Evolutionary conservation across 495 filamentous ascomycete genomes (phyloP), one percentile per base, ranked within the genome.

Genomic region (Tuber magnatum): DNA sequence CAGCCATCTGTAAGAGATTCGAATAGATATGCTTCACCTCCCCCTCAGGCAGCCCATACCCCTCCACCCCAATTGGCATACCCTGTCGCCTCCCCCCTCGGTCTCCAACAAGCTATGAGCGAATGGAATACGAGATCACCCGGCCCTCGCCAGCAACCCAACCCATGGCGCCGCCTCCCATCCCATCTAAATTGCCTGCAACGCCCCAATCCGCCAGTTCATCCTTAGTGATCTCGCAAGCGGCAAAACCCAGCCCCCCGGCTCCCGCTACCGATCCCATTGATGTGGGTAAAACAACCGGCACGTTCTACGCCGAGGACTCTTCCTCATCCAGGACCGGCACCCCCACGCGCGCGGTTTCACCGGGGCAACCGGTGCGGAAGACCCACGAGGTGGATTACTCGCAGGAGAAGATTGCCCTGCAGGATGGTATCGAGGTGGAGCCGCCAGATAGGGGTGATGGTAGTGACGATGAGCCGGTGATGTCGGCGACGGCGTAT

Each of bases 401-500:
- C 40, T 79, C 77, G 32, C 78, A 76, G n/a, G 77, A 79, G 73
- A 79, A 79, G 73, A 79, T 79, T 70, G 77, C 77, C 14, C 71
- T 79, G 42, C 78, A 79, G 38, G 68, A 78, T n/a, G 77, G 78
- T 42, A 46, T 79, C 40, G 39, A 79, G 61, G 77, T 76, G 16
- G 73, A 75, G 46, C 68, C 76, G 38, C 42, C 51, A 14, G 24
- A 42, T 24, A 75, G 44, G 73, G 84, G 84, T 41, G 86, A 88
- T 51, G 87, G 89, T 28, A 86, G 86, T 3, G 83, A 85, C 40
- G 89, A 91, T 38, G 85, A 86, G 68, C 85, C 87, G 48, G 82
- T 87, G 44, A 94, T 94, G 92, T 91, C 86, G 65, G 90, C 91
- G 12, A 93, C 92, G 18, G 89, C 90, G 41, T 94, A 93, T 81